Conservation (phyloP, 768 basidiomycete species). For the Suillus decipiens region DNA sequence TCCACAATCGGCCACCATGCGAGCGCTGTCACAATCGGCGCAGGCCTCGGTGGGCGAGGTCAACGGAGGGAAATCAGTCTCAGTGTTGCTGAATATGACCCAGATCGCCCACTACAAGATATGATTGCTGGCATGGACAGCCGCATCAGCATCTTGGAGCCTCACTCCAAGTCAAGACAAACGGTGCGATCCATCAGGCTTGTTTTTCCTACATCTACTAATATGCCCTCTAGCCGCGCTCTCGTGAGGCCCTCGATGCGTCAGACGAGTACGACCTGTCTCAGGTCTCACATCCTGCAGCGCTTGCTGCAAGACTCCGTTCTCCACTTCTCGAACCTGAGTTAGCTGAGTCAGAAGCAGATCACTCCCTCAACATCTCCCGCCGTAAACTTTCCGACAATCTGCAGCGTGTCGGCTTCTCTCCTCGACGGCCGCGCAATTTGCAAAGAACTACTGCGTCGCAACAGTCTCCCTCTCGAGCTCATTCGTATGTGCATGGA, state of each 20-base stretch:
- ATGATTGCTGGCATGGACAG: constrained; percentile 66
- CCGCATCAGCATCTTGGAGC: constrained; percentile 57
- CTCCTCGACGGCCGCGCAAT: constrained; percentile 72
- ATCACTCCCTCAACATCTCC: constrained; percentile 42
- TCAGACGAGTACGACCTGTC: constrained; percentile 64
- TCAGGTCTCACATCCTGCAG: constrained; percentile 50
- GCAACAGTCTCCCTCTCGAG: constrained; percentile 18
- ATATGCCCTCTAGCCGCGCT: constrained; percentile 30
- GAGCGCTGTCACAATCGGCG: constrained; percentile 81
- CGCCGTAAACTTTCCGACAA: constrained; percentile 73
- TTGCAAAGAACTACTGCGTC: constrained; percentile 33
- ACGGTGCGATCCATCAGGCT: constrained; percentile 37
- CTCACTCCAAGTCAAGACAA: constrained; percentile 49
- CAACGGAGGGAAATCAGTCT: constrained; percentile 56
- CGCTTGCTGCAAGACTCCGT: constrained; percentile 44
- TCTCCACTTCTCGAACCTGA: constrained; percentile 49
- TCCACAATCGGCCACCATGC: constrained; percentile 91
- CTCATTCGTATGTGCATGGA: constrained; percentile 16
- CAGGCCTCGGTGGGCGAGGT: constrained; percentile 65
- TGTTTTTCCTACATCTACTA: constrained; percentile 8
- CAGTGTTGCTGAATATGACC: constrained; percentile 84
- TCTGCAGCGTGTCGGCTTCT: constrained; percentile 67
- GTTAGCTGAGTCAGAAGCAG: constrained; percentile 51
- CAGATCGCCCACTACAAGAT: constrained; percentile 73
- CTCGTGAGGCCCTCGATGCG: constrained; percentile 59